These are phyloP conservation scores for Tuber brumale DNA, from an alignment of 495 filamentous ascomycete genomes.

Conservation along the genomic window DNA sequence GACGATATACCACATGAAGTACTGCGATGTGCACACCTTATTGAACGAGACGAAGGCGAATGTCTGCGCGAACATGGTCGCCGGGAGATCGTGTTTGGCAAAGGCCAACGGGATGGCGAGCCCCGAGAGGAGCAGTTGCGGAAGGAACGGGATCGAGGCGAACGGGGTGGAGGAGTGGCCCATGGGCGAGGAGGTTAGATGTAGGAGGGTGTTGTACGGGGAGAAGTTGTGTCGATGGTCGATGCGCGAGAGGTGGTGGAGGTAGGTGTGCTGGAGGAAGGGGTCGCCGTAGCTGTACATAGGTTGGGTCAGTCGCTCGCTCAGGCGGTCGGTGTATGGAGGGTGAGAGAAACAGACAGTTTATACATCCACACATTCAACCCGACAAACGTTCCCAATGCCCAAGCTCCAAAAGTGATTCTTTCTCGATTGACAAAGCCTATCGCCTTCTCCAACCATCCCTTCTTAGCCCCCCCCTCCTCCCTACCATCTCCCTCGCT, in stretches of 20 bases:
- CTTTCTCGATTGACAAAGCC: conserved; percentile 58
- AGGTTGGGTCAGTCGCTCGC: conserved; percentile 12
- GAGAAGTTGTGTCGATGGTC: conserved; percentile 99
- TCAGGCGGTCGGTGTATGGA: background rate
- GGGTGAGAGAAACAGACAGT: conserved; percentile 49
- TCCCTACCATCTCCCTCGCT: conserved; percentile 39
- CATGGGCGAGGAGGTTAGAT: conserved; percentile 62
- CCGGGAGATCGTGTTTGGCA: conserved; percentile 75
- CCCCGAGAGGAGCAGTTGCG: conserved; percentile 72
- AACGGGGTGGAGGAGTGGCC: conserved; percentile 47
- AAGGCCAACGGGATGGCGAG: conserved; percentile 68
- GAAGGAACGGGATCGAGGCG: conserved; percentile 78
- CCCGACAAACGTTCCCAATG: conserved; percentile 60
- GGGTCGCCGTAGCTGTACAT: conserved; percentile 56
- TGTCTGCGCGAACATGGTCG: conserved; percentile 95
- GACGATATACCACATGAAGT: conserved; percentile 96
- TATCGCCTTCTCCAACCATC: conserved; percentile 8
- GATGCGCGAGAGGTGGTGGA: conserved; percentile 85
- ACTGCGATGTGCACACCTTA: conserved; percentile 98
- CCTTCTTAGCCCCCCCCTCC: conserved; percentile 29
- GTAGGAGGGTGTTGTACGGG: conserved; percentile 86
- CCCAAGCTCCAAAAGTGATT: conserved; percentile 56
- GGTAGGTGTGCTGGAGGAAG: conserved; percentile 82
- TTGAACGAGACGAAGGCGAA: conserved; percentile 97
- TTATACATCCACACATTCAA: conserved; percentile 73